Percentiles rank a stretch among this genome's conserved stretches.
Evolutionary conservation across 2,329 filamentous ascomycete genomes (phyloP).

Genomic region (Pseudogymnoascus sp.): DNA sequence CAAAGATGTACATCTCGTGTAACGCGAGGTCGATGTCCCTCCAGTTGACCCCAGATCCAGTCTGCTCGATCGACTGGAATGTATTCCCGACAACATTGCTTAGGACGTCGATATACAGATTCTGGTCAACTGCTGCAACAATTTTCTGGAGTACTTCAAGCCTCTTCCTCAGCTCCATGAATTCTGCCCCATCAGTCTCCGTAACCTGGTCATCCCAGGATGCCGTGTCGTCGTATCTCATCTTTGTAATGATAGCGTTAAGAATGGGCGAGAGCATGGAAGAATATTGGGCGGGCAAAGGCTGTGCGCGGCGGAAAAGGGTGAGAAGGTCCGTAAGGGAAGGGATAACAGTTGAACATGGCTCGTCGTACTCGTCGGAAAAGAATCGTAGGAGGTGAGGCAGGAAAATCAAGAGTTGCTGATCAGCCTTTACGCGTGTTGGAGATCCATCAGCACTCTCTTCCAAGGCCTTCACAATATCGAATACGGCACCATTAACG

Average conservation of each 20-base stretch:
- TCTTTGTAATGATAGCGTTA: constrained; percentile 87
- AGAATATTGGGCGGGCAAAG: constrained; percentile 66
- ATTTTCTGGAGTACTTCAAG: constrained; percentile 88
- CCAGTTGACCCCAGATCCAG: constrained; percentile 76
- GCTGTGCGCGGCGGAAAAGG: constrained; percentile 73
- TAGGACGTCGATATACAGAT: constrained; percentile 78
- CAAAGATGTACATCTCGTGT: constrained; percentile 92
- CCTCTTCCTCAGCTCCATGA: constrained; percentile 85
- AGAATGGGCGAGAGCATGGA: constrained; percentile 79
- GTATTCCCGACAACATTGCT: constrained; percentile 82
- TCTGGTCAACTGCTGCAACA: constrained; percentile 80
- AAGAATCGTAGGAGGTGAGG: constrained; percentile 89
- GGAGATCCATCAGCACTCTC: constrained; percentile 51
- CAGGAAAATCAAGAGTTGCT: constrained; percentile 73
- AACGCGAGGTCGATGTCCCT: constrained; percentile 88
- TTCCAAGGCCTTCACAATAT: constrained; percentile 82
- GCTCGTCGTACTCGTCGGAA: constrained; percentile 94
- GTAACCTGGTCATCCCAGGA: constrained; percentile 92
- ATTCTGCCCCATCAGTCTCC: constrained; percentile 93
- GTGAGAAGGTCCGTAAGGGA: constrained; percentile 87
- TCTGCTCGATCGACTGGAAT: constrained; percentile 70
- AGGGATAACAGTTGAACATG: constrained; percentile 91
- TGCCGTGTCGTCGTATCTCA: constrained; percentile 94
- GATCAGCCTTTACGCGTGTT: constrained; percentile 66
- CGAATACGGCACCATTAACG: constrained; percentile 80